Conservation (phyloP, 352 stramenopile genomes). For the Globisporangium barbulae region DNA sequence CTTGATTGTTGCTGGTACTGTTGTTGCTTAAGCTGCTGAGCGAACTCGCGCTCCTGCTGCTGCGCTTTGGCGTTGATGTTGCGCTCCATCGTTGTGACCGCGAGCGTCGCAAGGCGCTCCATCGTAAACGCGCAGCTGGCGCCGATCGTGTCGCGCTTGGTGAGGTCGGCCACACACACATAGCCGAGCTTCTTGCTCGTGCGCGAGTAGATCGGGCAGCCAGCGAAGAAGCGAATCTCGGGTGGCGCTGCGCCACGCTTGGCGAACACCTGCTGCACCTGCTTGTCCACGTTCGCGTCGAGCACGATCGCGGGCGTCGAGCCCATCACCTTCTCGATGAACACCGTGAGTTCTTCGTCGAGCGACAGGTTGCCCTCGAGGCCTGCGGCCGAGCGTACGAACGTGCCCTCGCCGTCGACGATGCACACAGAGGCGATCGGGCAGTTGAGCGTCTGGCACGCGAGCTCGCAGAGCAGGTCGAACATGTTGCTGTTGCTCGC, state of each 20-base stretch:
- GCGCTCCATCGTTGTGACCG: conserved; percentile 75
- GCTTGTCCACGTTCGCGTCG: conserved; percentile 69
- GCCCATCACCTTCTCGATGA: conserved; percentile 81
- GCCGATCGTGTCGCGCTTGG: conserved; percentile 73
- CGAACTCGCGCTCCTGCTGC: conserved; percentile 18
- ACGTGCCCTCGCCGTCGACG: conserved; percentile 44
- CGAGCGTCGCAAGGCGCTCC: conserved; percentile 71
- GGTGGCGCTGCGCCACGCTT: conserved; percentile 28
- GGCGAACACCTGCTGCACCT: conserved; percentile 55
- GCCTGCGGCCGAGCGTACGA: conserved; percentile 46
- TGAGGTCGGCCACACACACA: conserved; percentile 72
- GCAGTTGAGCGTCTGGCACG: conserved; percentile 77
- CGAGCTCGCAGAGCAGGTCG: conserved; percentile 73
- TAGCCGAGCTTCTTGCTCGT: conserved; percentile 68
- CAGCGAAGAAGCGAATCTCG: conserved; percentile 71
- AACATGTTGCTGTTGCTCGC: conserved; percentile 73
- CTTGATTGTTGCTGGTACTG: conserved; percentile 16
- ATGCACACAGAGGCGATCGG: conserved; percentile 77
- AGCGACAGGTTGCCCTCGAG: conserved; percentile 48
- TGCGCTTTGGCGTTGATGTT: conserved; percentile 30
- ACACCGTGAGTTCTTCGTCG: conserved; percentile 53
- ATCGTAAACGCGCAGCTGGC: conserved; percentile 76
- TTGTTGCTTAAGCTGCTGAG: conserved; percentile 20
- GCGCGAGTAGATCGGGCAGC: conserved; percentile 74
- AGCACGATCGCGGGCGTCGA: conserved; percentile 69